These are phyloP conservation scores for Globisporangium uncinulatum DNA, from an alignment of 352 stramenopile species.

Conservation along the genomic window DNA sequence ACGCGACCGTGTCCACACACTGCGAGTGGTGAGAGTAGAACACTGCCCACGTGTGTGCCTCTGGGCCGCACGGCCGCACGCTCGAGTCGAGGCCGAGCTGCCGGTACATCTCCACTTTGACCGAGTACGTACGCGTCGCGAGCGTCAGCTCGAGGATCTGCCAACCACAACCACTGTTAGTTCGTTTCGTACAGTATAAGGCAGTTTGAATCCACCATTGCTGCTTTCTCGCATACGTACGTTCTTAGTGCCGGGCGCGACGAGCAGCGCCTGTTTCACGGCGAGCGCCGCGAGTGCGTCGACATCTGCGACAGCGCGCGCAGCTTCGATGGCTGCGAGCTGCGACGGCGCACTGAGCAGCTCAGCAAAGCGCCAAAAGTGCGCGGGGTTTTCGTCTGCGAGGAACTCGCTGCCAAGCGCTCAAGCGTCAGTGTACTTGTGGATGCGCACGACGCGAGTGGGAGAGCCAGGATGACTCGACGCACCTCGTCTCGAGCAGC, in stretches of 20 bases:
- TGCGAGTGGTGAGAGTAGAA: constrained; percentile 52
- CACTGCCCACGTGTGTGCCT: constrained; percentile 61
- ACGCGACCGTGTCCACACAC: constrained; percentile 63
- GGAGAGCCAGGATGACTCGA: background rate
- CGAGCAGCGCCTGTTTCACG: constrained; percentile 41
- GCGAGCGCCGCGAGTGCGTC: constrained; percentile 46
- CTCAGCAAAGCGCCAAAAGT: constrained; percentile 76
- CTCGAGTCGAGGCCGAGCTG: constrained; percentile 76
- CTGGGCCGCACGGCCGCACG: constrained; percentile 40
- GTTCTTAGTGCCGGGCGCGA: constrained; percentile 59
- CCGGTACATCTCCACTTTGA: constrained; percentile 80
- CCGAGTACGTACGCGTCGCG: constrained; percentile 68
- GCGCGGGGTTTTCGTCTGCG: constrained; percentile 66
- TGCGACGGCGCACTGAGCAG: constrained; percentile 21
- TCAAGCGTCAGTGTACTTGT: background rate
- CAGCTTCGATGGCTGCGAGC: constrained; percentile 21
- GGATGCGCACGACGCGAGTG: background rate
- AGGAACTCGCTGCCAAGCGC: constrained; percentile 54
- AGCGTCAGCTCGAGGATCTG: constrained; percentile 79
- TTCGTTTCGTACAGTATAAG: background rate
- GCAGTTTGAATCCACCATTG: background rate
- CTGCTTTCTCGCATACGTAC: constrained; percentile 15
- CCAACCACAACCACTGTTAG: constrained; percentile 9
- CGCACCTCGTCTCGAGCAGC: constrained; percentile 49
- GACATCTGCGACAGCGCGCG: constrained; percentile 24